Percentiles rank a stretch among this genome's conserved stretches.
Evolutionary conservation across 163 green algal genomes (phyloP).

Genomic region (Chloromonas sp.): DNA sequence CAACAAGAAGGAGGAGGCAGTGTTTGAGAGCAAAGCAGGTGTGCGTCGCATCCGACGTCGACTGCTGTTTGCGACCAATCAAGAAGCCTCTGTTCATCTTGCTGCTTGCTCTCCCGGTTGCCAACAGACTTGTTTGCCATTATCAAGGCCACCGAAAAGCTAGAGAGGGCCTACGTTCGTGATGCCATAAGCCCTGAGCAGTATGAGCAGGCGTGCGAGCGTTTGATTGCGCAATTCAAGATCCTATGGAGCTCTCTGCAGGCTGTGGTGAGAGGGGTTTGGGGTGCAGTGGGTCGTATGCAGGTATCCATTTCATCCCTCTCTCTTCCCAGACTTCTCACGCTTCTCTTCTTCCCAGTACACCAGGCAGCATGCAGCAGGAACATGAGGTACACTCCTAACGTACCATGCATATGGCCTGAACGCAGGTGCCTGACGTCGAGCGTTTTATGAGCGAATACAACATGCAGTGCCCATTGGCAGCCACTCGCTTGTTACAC

Average conservation of each 20-base stretch:
- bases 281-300: too few relatives aligned
- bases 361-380: not conserved
- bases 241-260: slow-evolving; percentile 79
- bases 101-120: too few relatives aligned
- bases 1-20: slow-evolving; percentile 62
- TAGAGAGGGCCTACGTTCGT: slow-evolving; percentile 87
- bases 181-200: slow-evolving; percentile 62
- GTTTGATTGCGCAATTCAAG: slow-evolving; percentile 89
- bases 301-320: too few relatives aligned
- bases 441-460: slow-evolving; percentile 81
- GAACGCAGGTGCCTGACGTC: slow-evolving; percentile 69
- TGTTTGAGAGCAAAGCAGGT: slow-evolving; percentile 69
- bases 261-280: slow-evolving; percentile 44
- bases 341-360: too few relatives aligned
- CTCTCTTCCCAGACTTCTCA: too few relatives aligned
- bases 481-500: slow-evolving; percentile 67
- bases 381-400: not conserved
- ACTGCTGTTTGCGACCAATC: not conserved
- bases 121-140: slow-evolving; percentile 87
- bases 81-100: not conserved
- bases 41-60: not conserved
- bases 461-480: slow-evolving; percentile 92
- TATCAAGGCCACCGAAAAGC: slow-evolving; percentile 90
- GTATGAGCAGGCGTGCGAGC: slow-evolving; percentile 83
- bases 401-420: not conserved